A percentile compares a stretch with the other conserved stretches of the same genome.
phyloP scores from a whole-genome alignment of 1,284 basidiomycete genomes.

The Leccinum fallax region DNA sequence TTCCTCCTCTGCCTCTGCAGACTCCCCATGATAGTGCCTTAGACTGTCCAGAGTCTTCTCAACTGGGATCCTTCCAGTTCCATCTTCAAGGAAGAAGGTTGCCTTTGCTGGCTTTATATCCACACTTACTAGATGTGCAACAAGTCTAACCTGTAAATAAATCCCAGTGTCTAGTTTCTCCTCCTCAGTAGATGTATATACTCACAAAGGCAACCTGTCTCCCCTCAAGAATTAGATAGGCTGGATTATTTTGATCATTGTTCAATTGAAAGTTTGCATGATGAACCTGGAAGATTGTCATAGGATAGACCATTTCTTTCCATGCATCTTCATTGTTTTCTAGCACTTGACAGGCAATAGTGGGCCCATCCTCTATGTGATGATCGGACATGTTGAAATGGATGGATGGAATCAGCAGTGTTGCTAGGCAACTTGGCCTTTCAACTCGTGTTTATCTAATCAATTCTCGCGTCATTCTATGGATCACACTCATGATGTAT shows the following conservation, averaged over 20 bases:
- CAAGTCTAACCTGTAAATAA: slow-evolving; percentile 22
- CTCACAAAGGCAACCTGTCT: slow-evolving; percentile 20
- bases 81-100: slow-evolving; percentile 30
- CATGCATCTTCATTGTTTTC: slow-evolving; percentile 1
- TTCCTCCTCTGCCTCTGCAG: slow-evolving; percentile 12
- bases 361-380: slow-evolving; percentile 6
- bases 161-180: background rate
- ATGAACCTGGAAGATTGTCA: slow-evolving; percentile 30
- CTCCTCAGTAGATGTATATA: background rate
- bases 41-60: slow-evolving; percentile 4
- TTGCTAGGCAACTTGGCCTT: background rate
- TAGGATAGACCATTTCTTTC: slow-evolving; percentile 19
- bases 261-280: slow-evolving; percentile 12
- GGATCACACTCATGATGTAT: background rate
- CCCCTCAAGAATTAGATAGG: slow-evolving; percentile 11
- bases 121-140: slow-evolving; percentile 26
- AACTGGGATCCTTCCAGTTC: slow-evolving; percentile 32
- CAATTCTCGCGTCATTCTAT: background rate
- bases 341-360: background rate
- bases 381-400: slow-evolving; percentile 15
- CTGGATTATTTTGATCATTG: background rate
- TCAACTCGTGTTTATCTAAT: slow-evolving; percentile 16
- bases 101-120: background rate
- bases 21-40: background rate
- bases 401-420: background rate